Evolutionary conservation across 73 alveolate species (phyloP).

Genomic region (Tetrahymena borealis): DNA sequence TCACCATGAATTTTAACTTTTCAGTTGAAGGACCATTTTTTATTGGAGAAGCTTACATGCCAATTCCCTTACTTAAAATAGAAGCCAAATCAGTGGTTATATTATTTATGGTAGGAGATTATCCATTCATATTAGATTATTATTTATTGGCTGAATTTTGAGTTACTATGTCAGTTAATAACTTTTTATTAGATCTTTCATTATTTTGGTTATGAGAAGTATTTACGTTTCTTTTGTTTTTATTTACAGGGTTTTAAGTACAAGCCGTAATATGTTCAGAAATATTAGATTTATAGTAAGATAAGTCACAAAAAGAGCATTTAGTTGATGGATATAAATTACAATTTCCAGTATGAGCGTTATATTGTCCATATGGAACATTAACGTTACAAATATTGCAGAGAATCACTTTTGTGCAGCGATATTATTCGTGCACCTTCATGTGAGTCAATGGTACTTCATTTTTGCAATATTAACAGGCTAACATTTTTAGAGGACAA

Average conservation of each 20-base stretch:
- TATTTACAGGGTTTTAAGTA: background rate
- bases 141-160: too few relatives aligned
- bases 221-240: too few relatives aligned
- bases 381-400: background rate
- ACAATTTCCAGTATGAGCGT: background rate
- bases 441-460: background rate
- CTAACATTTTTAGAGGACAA: background rate
- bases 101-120: background rate
- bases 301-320: background rate
- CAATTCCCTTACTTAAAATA: background rate
- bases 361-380: background rate
- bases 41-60: background rate
- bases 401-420: background rate
- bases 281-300: background rate
- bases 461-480: background rate
- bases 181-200: too few relatives aligned
- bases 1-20: background rate
- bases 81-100: background rate
- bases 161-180: too few relatives aligned
- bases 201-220: too few relatives aligned
- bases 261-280: background rate
- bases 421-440: background rate
- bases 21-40: background rate
- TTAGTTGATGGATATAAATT: background rate
- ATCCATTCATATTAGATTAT: background rate